phyloP scores from a whole-genome alignment of 192 early-diverging fungal genomes.

The Coemansia sp. region DNA sequence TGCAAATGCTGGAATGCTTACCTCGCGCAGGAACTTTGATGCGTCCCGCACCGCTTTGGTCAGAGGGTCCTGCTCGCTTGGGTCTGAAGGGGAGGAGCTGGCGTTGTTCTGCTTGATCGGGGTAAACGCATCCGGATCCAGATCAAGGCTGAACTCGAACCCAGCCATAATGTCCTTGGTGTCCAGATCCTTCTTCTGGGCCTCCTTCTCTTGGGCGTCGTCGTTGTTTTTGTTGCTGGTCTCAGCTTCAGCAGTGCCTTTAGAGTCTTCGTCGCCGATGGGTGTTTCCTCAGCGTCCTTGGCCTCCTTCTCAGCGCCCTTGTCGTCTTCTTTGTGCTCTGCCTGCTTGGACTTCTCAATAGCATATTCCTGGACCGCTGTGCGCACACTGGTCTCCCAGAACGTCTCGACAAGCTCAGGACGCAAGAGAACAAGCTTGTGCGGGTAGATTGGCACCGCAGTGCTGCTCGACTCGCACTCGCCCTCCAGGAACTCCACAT shows the following conservation, averaged over 20 bases:
- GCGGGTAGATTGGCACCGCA: conserved; percentile 75
- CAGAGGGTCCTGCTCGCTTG: conserved; percentile 39
- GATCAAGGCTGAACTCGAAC: conserved; percentile 58
- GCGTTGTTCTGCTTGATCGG: conserved; percentile 41
- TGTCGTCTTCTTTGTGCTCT: conserved; percentile 10
- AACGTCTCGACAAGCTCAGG: conserved; percentile 83
- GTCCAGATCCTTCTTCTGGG: conserved; percentile 1
- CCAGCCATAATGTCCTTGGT: conserved; percentile 31
- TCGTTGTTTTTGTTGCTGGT: conserved; percentile 1
- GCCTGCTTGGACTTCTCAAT: conserved; percentile 41
- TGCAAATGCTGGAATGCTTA: conserved; percentile 65
- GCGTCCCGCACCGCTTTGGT: conserved; percentile 70
- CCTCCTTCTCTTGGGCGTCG: neutral
- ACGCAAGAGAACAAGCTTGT: conserved; percentile 80
- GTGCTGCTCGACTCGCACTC: conserved; percentile 56
- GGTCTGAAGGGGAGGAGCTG: conserved; percentile 13
- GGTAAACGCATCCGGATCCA: conserved; percentile 65
- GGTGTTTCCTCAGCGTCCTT: conserved; percentile 3
- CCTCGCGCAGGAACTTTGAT: conserved; percentile 74
- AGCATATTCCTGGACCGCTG: conserved; percentile 53
- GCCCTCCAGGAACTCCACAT: conserved; percentile 83
- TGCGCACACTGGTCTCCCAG: conserved; percentile 80
- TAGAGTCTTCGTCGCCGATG: neutral
- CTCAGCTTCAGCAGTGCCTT: conserved; percentile 4
- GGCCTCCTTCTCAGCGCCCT: neutral